Conservation (phyloP, 2,329 filamentous ascomycete genomes). For the Clarireedia homoeocarpa region DNA sequence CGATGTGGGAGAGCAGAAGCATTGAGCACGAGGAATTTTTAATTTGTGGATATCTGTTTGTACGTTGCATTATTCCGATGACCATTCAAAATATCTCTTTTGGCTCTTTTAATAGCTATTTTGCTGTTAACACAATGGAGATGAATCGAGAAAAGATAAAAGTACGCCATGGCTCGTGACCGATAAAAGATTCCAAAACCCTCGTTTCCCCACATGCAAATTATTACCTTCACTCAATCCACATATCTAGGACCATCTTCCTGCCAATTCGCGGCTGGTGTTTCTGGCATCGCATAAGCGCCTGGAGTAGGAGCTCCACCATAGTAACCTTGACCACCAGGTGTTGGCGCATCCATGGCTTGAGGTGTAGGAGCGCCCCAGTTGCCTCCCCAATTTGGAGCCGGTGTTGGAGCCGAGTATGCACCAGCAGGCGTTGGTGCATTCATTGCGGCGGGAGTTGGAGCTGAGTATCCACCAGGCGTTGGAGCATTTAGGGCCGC, state of each 20-base stretch:
- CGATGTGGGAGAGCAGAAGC: no score
- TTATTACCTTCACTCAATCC: slow-evolving; percentile 16
- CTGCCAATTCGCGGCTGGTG: slow-evolving; percentile 44
- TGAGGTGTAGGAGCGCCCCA: slow-evolving; percentile 40
- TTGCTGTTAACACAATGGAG: not conserved
- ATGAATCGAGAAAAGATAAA: not conserved
- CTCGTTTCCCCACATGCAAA: not conserved
- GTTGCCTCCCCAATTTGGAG: slow-evolving; percentile 45
- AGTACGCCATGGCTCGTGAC: not conserved
- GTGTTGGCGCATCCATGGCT: slow-evolving; percentile 43
- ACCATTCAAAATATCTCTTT: no score
- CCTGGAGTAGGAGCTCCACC: slow-evolving; percentile 27
- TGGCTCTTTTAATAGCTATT: not conserved
- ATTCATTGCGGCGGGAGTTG: slow-evolving; percentile 40
- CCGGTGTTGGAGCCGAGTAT: slow-evolving; percentile 55
- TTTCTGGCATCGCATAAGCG: slow-evolving; percentile 42
- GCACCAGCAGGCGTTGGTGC: slow-evolving; percentile 41
- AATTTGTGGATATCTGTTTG: no score
- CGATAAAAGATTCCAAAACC: not conserved
- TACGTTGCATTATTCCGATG: no score
- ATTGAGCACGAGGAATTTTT: no score
- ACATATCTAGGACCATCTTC: slow-evolving; percentile 37
- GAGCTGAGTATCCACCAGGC: slow-evolving; percentile 50
- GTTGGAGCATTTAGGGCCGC: slow-evolving; percentile 62
- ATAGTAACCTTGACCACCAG: slow-evolving; percentile 31